Evolutionary conservation across 176 grass and related monocot genomes (phyloP).

Genomic region (Lolium perenne): DNA sequence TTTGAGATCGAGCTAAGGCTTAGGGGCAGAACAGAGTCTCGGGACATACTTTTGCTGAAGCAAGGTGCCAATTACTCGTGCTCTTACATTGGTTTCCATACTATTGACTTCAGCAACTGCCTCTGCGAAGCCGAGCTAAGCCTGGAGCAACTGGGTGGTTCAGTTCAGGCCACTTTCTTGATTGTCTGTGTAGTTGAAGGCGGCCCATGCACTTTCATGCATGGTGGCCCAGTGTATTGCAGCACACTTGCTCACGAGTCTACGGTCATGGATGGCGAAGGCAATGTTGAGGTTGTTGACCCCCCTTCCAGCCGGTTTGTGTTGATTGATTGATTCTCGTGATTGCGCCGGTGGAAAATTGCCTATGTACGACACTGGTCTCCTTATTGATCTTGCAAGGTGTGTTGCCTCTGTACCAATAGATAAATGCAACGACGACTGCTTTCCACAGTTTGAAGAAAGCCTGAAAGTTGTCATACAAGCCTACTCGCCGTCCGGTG

Average conservation of each 20-base stretch:
- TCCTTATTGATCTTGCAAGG: neutral
- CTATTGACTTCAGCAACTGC: neutral
- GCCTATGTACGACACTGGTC: neutral
- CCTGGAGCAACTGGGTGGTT: neutral
- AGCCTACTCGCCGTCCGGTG: neutral
- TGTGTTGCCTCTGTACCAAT: neutral
- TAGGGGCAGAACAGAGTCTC: neutral
- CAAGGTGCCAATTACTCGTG: neutral
- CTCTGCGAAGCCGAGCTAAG: neutral
- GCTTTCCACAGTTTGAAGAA: neutral
- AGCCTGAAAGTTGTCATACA: neutral
- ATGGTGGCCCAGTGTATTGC: neutral
- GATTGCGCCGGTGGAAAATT: neutral
- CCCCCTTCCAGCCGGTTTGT: neutral
- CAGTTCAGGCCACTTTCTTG: neutral
- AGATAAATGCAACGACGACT: no score
- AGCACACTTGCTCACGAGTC: neutral
- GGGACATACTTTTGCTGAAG: neutral
- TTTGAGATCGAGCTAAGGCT: neutral
- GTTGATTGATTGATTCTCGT: neutral
- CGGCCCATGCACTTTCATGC: neutral
- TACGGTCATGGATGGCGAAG: neutral
- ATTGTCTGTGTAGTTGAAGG: neutral
- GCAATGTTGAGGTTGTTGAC: neutral
- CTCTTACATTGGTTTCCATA: neutral